Conservation (phyloP, 345 rosid species). For the Draba incana region DNA sequence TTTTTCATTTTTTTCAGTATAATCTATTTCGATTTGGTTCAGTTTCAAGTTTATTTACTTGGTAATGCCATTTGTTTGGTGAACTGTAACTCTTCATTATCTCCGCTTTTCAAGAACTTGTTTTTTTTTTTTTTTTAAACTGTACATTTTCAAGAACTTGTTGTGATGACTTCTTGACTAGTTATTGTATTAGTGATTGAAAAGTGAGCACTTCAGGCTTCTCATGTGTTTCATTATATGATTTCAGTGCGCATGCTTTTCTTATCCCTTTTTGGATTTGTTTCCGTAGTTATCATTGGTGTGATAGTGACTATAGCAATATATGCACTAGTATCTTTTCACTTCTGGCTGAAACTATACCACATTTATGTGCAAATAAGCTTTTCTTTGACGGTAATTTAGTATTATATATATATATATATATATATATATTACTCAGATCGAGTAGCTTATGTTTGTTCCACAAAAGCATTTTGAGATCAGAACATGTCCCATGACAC, state of each 20-base stretch:
- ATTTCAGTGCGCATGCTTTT: slow-evolving; percentile 34
- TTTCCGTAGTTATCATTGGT: no score
- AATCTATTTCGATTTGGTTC: no score
- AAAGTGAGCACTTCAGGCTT: slow-evolving; percentile 10
- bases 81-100: slow-evolving; percentile 6
- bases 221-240: slow-evolving; percentile 19
- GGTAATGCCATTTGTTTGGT: slow-evolving; percentile 19
- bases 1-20: no score
- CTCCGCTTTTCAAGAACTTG: slow-evolving; percentile 4
- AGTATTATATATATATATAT: slow-evolving; percentile 1
- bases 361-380: not conserved
- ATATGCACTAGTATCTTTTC: no score
- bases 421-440: slow-evolving; percentile 17
- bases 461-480: slow-evolving; percentile 17
- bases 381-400: not conserved
- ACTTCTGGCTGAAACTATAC: not conserved
- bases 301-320: no score
- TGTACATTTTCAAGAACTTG: no score
- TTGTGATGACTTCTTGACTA: slow-evolving; percentile 30
- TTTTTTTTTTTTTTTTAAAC: no score
- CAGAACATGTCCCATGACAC: slow-evolving; percentile 18
- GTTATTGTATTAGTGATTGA: slow-evolving; percentile 3
- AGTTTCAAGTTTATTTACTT: not conserved
- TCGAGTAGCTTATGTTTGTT: slow-evolving; percentile 26
- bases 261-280: no score